Evolutionary conservation across 75 land plant genomes (phyloP).

Genomic region (Pinus tabuliformis): DNA sequence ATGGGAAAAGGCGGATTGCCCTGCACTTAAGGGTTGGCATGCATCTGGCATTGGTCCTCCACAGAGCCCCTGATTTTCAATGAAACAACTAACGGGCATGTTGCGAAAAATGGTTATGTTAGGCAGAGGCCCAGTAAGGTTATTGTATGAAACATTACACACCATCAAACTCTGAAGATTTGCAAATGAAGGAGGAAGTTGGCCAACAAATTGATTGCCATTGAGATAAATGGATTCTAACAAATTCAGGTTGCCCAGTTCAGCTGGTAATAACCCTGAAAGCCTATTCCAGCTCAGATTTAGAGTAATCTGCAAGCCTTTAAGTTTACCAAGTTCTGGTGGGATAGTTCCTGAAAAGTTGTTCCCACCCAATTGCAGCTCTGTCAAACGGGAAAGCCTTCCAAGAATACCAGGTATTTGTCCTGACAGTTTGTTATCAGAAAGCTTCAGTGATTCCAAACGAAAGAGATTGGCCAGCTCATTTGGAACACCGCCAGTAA

Average conservation of each 20-base stretch:
- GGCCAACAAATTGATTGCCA: conserved; percentile 61
- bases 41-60: conserved; percentile 43
- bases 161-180: conserved; percentile 53
- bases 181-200: conserved; percentile 52
- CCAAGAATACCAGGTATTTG: conserved; percentile 61
- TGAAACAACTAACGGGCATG: conserved; percentile 62
- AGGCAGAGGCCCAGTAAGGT: conserved; percentile 73
- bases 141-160: conserved; percentile 69
- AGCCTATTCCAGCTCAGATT: conserved; percentile 67
- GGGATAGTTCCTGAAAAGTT: conserved; percentile 62
- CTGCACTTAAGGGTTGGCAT: conserved; percentile 14
- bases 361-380: conserved; percentile 77
- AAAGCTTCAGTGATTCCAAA: conserved; percentile 56
- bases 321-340: conserved; percentile 46
- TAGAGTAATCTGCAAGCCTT: conserved; percentile 64
- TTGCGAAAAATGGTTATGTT: conserved; percentile 35
- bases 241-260: conserved; percentile 55
- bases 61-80: conserved; percentile 79
- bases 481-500: conserved; percentile 39
- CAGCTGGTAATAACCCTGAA: conserved; percentile 56
- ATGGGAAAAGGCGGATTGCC: too few relatives aligned
- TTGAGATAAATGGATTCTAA: conserved; percentile 54
- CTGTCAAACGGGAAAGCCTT: conserved; percentile 57
- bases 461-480: conserved; percentile 57
- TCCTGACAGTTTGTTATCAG: conserved; percentile 69